Percentiles rank a stretch among this genome's conserved stretches.
Evolutionary conservation across 306 rosid genomes (phyloP).

Genomic region (Betula pendula): DNA sequence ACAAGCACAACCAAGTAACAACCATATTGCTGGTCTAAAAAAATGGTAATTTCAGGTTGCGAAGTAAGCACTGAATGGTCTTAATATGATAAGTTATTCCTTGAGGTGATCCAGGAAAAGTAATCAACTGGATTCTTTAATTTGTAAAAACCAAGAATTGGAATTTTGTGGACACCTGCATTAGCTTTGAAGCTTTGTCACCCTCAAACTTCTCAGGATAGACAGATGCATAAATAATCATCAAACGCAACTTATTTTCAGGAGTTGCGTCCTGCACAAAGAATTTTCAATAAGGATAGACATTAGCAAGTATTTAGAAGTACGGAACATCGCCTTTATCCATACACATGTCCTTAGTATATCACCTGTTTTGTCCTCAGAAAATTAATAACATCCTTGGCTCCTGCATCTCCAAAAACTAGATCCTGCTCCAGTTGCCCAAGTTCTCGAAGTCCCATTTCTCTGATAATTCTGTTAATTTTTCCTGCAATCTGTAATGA

Average conservation of each 20-base stretch:
- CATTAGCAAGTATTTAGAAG: constrained; percentile 9
- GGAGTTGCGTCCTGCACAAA: constrained; percentile 57
- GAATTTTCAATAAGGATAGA: constrained; percentile 1
- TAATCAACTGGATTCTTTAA: background rate
- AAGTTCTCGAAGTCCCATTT: constrained; percentile 67
- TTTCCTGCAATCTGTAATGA: constrained; percentile 75
- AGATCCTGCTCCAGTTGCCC: constrained; percentile 98
- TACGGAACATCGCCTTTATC: constrained; percentile 13
- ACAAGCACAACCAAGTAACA: background rate
- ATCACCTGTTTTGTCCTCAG: constrained; percentile 80
- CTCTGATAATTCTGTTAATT: constrained; percentile 78
- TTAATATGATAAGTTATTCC: background rate
- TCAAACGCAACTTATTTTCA: constrained; percentile 85
- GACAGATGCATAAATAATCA: constrained; percentile 83
- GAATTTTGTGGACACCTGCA: constrained; percentile 67
- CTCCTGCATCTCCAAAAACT: constrained; percentile 95
- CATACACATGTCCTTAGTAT: constrained; percentile 17
- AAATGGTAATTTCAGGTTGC: background rate
- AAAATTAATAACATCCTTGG: constrained; percentile 84
- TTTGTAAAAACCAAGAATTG: constrained; percentile 16
- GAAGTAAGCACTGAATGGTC: background rate
- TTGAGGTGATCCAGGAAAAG: background rate
- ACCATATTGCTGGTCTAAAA: background rate
- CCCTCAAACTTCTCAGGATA: constrained; percentile 95
- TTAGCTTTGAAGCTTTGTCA: constrained; percentile 79